Base-by-base conservation (phyloP, 768 basidiomycete species). In the Lactarius vividus region DNA sequence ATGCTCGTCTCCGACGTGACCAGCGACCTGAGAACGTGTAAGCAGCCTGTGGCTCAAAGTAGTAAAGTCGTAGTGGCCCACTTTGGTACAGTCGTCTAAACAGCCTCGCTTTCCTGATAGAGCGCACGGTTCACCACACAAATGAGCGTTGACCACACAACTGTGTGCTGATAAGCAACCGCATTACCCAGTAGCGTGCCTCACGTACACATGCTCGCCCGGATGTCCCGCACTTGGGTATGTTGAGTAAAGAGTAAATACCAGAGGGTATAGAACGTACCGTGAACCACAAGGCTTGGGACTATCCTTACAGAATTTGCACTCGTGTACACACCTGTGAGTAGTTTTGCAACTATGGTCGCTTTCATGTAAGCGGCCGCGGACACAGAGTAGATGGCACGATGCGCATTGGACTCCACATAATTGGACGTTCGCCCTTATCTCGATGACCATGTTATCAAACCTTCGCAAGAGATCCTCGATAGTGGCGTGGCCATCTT, bases 221-320 rank as follows among this genome's bases (percentile, higher is more conserved):
- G 79, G 72, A 65, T 88, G 86, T 0, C 86, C 87, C 35, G 85
- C 85, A n/a, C 85, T 87, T 65, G 39, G 8, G 2, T n/a, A 2
- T 2, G 35, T n/a, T 39, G 2, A 58, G 63, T 31, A 3, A 8
- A 35, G 13, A 20, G 20, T 31, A 37, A 53, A 16, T 18, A 28
- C 11, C 28, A 11, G 35, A 20, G 10, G 28, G 42, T 9, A 7
- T 4, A 26, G 2, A 9, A 77, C 84, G 59, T 69, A 86, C 85
- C 75, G 77, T 68, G 82, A 77, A 18, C 81, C 79, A 72, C 86
- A 87, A 1, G 68, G 28, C 59, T 73, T 76, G 11, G 18, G 13
- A 10, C 60, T 71, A 60, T 77, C 76, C 5, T 80, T 77, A 40
- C 73, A 73, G 66, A 81, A 84, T 44, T 79, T 76, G 65, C 86